Percentiles rank a stretch among this genome's conserved stretches.
phyloP scores from a whole-genome alignment of 176 grass and related monocot genomes.

The Zizania latifolia region DNA sequence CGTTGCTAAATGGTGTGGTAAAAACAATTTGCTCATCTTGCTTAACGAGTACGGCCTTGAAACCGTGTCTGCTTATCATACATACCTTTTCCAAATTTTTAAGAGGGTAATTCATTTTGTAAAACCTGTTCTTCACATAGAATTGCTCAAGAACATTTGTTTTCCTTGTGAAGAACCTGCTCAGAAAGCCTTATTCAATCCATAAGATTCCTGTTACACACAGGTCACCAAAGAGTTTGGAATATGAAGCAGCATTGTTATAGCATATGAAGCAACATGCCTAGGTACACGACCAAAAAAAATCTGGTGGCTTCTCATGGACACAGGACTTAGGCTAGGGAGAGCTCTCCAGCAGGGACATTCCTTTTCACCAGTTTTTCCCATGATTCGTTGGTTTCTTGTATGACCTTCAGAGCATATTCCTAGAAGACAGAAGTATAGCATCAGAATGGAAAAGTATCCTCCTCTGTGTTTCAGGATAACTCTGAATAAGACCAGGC shows the following conservation, averaged over 20 bases:
- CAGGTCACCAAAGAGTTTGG: not conserved
- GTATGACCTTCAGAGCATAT: constrained; percentile 90
- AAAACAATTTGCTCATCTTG: not conserved
- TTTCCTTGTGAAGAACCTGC: constrained; percentile 3
- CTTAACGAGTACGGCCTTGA: not conserved
- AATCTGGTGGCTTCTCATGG: constrained; percentile 26
- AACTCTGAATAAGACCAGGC: constrained; percentile 1
- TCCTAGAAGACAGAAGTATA: constrained; percentile 46
- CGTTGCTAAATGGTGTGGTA: not conserved
- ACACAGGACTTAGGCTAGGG: constrained; percentile 46
- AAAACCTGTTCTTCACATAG: not conserved
- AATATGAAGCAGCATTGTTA: too few relatives aligned
- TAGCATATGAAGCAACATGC: constrained; percentile 5
- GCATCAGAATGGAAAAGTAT: constrained; percentile 2
- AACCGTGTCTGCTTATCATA: not conserved
- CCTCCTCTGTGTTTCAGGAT: not conserved
- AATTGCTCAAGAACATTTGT: not conserved
- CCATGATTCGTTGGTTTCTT: constrained; percentile 96
- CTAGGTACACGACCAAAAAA: constrained; percentile 11
- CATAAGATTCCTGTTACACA: constrained; percentile 15
- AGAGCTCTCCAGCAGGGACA: constrained; percentile 86
- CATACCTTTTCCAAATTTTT: too few relatives aligned
- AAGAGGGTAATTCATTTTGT: not conserved
- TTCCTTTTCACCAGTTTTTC: constrained; percentile 86
- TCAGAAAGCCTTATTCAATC: constrained; percentile 27